phyloP scores from a whole-genome alignment of 345 rosid genomes.

The Populus euphratica region DNA sequence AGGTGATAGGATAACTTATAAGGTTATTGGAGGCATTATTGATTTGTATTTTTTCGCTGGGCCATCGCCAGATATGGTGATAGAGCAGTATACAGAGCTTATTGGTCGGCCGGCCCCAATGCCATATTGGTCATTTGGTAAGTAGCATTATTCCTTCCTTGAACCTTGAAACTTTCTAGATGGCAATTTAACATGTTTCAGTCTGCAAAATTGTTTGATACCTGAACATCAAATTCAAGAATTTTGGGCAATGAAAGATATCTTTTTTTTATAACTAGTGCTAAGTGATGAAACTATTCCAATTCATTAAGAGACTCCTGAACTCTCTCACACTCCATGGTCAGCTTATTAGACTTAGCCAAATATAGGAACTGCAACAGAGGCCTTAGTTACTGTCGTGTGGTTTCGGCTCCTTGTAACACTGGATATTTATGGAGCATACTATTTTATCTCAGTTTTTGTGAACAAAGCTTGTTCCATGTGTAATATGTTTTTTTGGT shows the following conservation, averaged over 20 bases:
- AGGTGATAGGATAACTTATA: constrained; percentile 56
- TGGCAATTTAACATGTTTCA: background rate
- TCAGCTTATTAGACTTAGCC: too few relatives aligned
- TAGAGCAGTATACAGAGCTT: constrained; percentile 63
- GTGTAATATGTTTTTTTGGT: background rate
- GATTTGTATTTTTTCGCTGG: constrained; percentile 61
- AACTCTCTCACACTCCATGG: too few relatives aligned
- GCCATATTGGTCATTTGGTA: constrained; percentile 87
- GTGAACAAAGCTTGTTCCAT: background rate
- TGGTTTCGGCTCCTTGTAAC: too few relatives aligned
- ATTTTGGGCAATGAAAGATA: background rate
- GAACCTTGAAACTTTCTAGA: background rate
- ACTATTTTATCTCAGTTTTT: background rate
- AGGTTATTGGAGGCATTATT: constrained; percentile 60
- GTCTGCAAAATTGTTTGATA: background rate
- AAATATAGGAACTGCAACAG: too few relatives aligned
- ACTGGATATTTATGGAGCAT: background rate
- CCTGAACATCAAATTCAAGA: background rate
- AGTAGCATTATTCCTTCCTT: background rate
- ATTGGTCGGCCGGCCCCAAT: constrained; percentile 70
- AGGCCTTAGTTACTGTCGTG: too few relatives aligned
- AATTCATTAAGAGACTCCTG: too few relatives aligned
- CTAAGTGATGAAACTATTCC: too few relatives aligned
- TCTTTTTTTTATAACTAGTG: too few relatives aligned
- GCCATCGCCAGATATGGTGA: constrained; percentile 48